Base-by-base conservation (phyloP, 192 early-diverging fungal species). In the Linnemannia zychae region DNA sequence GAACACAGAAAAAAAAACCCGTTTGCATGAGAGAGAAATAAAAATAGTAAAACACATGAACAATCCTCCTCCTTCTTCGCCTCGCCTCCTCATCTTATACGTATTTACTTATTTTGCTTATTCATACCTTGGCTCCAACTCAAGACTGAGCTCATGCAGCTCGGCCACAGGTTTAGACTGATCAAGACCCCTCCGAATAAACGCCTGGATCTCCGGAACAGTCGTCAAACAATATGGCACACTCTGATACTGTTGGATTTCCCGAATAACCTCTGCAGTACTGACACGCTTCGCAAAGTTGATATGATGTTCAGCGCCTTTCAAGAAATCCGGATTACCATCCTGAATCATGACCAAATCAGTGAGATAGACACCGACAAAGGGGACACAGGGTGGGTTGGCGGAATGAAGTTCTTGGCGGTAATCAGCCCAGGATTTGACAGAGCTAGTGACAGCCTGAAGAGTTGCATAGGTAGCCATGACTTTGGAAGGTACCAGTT, bases 271-370 rank as follows among this genome's bases (percentile, higher is more conserved):
- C 79, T 97, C 96, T 4, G 97, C 97, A 1, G 95, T 97, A 74
- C 94, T 96, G 87, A 92, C 93, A 76, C 95, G 92, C 86, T 99
- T 98, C 71, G 92, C 92, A 88, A 99, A 99, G 88, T 99, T 99
- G 89, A 99, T 97, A 44, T 98, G 87, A 7, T 90, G 84, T 18
- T 91, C 88, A 13, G 88, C 74, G 72, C 82, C 90, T 50, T 93
- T 90, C 17, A 99, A 72, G 73, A 91, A 89, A 78, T 97, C 92
- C 22, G 95, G 89, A 86, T 97, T 98, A 33, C 97, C 97, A 75
- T 98, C 97, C 78, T 98, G 96, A 47, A 98, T 95, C 88, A 98
- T 97, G 16, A 97, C 97, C 76, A 99, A 85, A 78, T 99, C 97
- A 63, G 95, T 95, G 46, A 98, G 87, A 78, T 98, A 97, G 49